Evolutionary conservation across 768 basidiomycete genomes (phyloP), one percentile per base, ranked within the genome.

Genomic region (Tubosaeta brunneosetosa): DNA sequence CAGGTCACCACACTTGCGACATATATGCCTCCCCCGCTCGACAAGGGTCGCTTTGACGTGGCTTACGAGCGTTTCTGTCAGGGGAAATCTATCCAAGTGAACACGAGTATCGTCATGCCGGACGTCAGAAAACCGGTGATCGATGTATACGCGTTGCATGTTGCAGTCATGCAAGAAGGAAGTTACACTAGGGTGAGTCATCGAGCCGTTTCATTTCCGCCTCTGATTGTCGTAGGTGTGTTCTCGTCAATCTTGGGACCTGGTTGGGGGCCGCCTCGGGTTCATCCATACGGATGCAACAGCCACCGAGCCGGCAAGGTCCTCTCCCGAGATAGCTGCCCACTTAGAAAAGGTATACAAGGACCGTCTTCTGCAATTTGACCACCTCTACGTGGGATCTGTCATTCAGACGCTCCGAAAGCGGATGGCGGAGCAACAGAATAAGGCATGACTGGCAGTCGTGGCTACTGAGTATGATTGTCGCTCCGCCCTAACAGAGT

Each of bases 131-230:
- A 22, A 44, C 61, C 64, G 2, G 60, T 59, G 42, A 52, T 69
- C 36, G 67, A 71, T 47, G 46, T 69, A 11, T 69, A 69, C 37
- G 55, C 63, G 2, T 48, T 67, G 47, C 67, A 69, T 44, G 63
- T 63, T 41, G 61, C 65, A 4, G 59, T 70, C 53, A 71, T 69
- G 69, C 65, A 67, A 46, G 62, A 64, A 54, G 67, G 65, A 45
- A 70, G 62, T 22, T 62, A 59, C 31, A 42, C 57, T 11, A 60
- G 64, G 64, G 66, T 70, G 45, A 10, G 58, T 66, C 34, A 4
- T 47, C 36, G 37, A 51, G 26, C 37, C 50, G 17, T 52, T 53
- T 47, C 13, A 25, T 41, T 45, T 49, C 22, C 29, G 33, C 29
- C n/a, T 44, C 52, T 44, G 1, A 53, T 57, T 41, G 11, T 52